Percentiles rank a stretch among this genome's conserved stretches.
These are phyloP conservation scores for Colletotrichum sp. DNA, from an alignment of 2,329 filamentous ascomycete species.

Conservation along the genomic window DNA sequence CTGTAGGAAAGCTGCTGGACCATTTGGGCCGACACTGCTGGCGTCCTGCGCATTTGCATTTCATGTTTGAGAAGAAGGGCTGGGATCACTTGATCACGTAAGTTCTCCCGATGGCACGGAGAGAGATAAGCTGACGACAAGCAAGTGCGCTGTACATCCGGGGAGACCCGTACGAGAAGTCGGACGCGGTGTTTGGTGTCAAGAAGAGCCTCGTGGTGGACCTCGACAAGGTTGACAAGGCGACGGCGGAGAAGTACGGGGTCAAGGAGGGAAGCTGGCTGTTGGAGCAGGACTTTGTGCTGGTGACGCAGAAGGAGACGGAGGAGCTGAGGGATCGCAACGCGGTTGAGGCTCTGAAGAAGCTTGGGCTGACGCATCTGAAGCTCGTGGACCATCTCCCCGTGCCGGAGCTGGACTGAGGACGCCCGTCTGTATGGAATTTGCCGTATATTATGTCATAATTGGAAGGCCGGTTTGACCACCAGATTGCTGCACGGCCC, in stretches of 20 bases:
- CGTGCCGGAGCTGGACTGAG: slow-evolving; percentile 66
- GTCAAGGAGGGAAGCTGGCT: slow-evolving; percentile 68
- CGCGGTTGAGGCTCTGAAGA: slow-evolving; percentile 70
- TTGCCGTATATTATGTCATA: not conserved
- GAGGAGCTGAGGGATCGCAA: slow-evolving; percentile 66
- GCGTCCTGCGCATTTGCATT: slow-evolving; percentile 82
- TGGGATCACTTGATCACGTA: slow-evolving; percentile 86
- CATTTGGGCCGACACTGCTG: slow-evolving; percentile 76
- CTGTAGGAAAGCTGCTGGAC: slow-evolving; percentile 75
- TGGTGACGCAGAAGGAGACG: slow-evolving; percentile 75
- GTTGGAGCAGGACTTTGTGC: slow-evolving; percentile 77
- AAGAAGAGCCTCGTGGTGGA: slow-evolving; percentile 81
- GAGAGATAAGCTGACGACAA: not conserved
- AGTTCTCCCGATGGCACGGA: slow-evolving; percentile 38
- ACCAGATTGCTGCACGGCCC: not conserved
- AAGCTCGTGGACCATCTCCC: slow-evolving; percentile 79
- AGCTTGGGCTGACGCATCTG: slow-evolving; percentile 66
- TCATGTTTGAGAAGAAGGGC: slow-evolving; percentile 84
- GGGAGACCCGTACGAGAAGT: slow-evolving; percentile 81
- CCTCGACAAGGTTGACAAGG: slow-evolving; percentile 53
- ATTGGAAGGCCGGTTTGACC: not conserved
- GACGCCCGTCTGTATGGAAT: not conserved
- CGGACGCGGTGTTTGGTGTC: slow-evolving; percentile 86
- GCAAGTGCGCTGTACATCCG: slow-evolving; percentile 76
- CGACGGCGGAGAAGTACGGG: slow-evolving; percentile 64